Base-by-base conservation (phyloP, 176 grass and related monocot genomes). In the bread wheat (Triticum aestivum) region DNA sequence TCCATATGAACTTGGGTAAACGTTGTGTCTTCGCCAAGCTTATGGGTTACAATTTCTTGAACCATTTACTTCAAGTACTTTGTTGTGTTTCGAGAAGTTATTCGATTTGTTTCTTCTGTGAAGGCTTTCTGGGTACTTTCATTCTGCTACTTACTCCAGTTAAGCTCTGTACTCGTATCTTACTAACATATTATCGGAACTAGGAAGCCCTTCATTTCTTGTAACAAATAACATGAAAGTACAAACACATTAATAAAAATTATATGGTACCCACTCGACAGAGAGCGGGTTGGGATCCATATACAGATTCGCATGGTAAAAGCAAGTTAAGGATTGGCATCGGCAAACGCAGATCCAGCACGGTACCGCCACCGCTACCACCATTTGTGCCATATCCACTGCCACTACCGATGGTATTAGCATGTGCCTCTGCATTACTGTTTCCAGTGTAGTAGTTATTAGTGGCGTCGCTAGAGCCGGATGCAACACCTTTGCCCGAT, bases 271-370 rank as follows among this genome's bases (percentile, higher is more conserved):
- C 1, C 0, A 47, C 12, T 7, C 33, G 4, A 18, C 21, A 87
- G 0, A 37, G 5, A 1, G 13, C 24, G 45, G 13, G 2, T 4
- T 83, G 49, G 73, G 64, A 64, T 62, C 26, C 64, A 62, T 23
- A 41, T 26, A 30, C 13, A 3, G 6, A 47, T 29, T 49, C 4
- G 2, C 3, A 4, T 1, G 1, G n/a, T 14, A 18, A 41, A 12
- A 4, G 5, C 4, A 17, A 21, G 34, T 61, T 49, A 89, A 0
- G 88, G 88, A 0, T 51, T 23, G 1, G 78, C 71, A 52, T 77
- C 6, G 1, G 78, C 72, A 1, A 2, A 90, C 0, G 71, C 83
- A 41, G 88, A 78, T 86, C 83, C 83, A 24, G 3, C 27, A 13
- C 83, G 11, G 0, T 7, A 4, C 84, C 88, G 3, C 10, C 14